Evolutionary conservation across 345 rosid species (phyloP), one percentile per base, ranked within the genome.

Genomic region (Populus euphratica): DNA sequence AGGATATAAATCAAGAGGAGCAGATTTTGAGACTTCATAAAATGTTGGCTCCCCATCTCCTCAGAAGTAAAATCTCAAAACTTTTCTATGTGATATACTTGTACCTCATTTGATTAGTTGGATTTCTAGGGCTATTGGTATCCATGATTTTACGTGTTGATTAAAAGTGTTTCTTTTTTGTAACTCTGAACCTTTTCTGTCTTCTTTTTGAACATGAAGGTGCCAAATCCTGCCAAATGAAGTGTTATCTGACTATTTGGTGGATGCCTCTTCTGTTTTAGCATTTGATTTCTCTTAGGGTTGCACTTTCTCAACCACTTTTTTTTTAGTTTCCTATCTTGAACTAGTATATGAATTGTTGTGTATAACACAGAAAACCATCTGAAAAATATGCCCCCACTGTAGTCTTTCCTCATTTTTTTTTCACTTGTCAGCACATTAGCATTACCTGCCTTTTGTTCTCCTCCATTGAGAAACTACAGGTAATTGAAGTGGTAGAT

Each of bases 11-110:
- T 86, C 99, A 94, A 85, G 99, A 96, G 86, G 99, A 96, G 85
- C 97, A 96, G 85, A 89, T 96, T 81, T 92, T 90, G 69, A 88
- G 99, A 71, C 97, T 96, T 79, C 99, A 96, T 86, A 96, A 86
- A 80, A 96, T 96, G 98, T 81, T 96, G 91, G 97, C 98, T 29
- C 99, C 98, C 13, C 99, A 96, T 88, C 94, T 96, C 73, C 96
- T 96, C 70, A 86, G 99, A 86, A 89, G 99, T 96, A 94, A 83
- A 68, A 36, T 86, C 83, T 62, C 21, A 72, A 80, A 33, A 63
- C 72, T 79, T 75, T 66, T 76, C 44, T 43, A 66, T 36, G 41
- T 77, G 52, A 59, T 54, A 41, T 17, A 8, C 14, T 56, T 63
- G 69, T 54, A 69, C 70, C 73, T 78, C 8, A 70, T 85, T 81